Conservation (phyloP, 352 stramenopile genomes). For the Pythium dissimile region DNA sequence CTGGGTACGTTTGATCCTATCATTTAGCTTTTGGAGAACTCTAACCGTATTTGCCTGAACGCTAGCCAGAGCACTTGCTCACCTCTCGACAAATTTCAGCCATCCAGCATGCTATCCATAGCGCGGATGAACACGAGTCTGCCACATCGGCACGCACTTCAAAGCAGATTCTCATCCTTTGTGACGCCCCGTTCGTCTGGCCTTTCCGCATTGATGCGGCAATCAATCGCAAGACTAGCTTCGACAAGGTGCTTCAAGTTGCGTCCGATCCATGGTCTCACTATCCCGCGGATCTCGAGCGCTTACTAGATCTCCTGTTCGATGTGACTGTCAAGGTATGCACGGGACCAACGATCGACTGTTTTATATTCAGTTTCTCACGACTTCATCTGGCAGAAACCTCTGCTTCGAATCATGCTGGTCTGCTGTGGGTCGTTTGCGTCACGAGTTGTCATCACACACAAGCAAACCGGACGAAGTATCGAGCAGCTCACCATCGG, state of each 20-base stretch:
- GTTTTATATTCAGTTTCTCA: neutral
- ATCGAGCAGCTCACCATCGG: slow-evolving; percentile 54
- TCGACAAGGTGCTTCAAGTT: slow-evolving; percentile 22
- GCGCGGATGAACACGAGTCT: neutral
- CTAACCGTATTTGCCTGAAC: neutral
- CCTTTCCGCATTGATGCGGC: neutral
- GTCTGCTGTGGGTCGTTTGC: slow-evolving; percentile 36
- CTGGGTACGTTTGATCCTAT: slow-evolving; percentile 10
- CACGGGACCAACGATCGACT: neutral
- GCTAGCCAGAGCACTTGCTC: slow-evolving; percentile 11
- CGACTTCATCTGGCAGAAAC: slow-evolving; percentile 22
- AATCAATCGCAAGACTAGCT: neutral
- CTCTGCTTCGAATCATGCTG: slow-evolving; percentile 36
- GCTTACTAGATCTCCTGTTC: slow-evolving; percentile 10
- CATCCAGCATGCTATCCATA: neutral
- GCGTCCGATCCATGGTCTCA: slow-evolving; percentile 9
- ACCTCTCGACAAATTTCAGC: slow-evolving; percentile 3
- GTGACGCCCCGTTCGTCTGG: slow-evolving; percentile 52
- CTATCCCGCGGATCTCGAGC: slow-evolving; percentile 4
- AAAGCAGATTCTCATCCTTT: slow-evolving; percentile 37
- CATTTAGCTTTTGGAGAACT: neutral
- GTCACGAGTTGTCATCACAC: slow-evolving; percentile 31
- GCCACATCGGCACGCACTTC: neutral
- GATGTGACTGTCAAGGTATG: slow-evolving; percentile 9
- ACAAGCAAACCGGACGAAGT: slow-evolving; percentile 20